Conservation (phyloP, 192 early-diverging fungal species). For the Umbelopsis sp. region DNA sequence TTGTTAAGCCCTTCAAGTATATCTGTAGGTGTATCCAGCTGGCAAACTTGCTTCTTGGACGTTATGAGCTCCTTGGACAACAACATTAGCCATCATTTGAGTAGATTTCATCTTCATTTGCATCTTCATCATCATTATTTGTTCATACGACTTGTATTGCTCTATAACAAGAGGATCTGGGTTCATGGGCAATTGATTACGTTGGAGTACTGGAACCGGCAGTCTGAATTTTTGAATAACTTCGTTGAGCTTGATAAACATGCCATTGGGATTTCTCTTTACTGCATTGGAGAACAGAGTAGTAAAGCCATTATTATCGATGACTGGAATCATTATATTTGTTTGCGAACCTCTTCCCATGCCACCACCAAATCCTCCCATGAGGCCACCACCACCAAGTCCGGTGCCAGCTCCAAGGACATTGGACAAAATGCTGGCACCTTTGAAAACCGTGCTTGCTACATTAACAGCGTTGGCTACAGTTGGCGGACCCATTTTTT, state of each 20-base stretch:
- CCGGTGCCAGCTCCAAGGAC: neutral
- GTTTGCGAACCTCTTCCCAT: neutral
- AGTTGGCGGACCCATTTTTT: neutral
- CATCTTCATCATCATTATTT: slow-evolving; percentile 9
- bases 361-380: neutral
- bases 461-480: neutral
- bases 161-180: neutral
- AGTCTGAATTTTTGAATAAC: neutral
- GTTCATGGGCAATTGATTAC: neutral
- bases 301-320: neutral
- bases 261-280: slow-evolving; percentile 14
- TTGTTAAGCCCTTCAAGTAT: neutral
- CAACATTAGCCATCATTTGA: slow-evolving; percentile 2
- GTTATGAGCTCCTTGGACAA: neutral
- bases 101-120: neutral
- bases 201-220: neutral
- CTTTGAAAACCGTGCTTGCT: neutral
- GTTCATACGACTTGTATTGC: neutral
- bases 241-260: neutral
- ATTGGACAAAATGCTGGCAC: neutral
- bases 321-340: neutral
- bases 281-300: neutral
- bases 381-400: neutral
- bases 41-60: slow-evolving; percentile 14
- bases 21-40: neutral